Evolutionary conservation across 495 filamentous ascomycete genomes (phyloP), one percentile per base, ranked within the genome.

Genomic region (Cercophora newfieldiana): DNA sequence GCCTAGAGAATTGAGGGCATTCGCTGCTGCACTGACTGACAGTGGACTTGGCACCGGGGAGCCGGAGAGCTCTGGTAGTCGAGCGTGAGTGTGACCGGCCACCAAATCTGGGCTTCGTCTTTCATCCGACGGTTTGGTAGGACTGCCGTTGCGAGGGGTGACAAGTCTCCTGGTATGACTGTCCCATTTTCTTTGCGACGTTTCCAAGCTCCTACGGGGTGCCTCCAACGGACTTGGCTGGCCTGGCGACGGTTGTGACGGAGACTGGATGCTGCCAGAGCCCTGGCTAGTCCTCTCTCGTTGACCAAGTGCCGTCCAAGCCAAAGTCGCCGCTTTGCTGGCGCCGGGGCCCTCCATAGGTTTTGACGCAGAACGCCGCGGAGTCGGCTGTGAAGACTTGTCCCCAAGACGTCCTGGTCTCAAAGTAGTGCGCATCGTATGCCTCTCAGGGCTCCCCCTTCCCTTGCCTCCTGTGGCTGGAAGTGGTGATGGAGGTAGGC

Each of bases 321-420:
- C 94, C 37, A 96, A 77, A 1, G 90, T 90, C 1, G 95, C 95
- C 16, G 95, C 95, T 75, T 91, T 96, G 49, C 90, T 93, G 29
- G 93, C 92, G 2, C 81, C 81, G 0, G 78, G 79, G 22, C 78
- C 79, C 30, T 81, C 81, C 26, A 66, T 61, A 14, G 67, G 68
- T 60, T 68, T 71, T 22, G 70, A 66, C 69, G 29, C 69, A 31
- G 66, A 67, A 65, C 54, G 73, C 57, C 74, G 81, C 79, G 75
- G 79, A 68, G 78, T 76, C 48, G 87, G 78, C 65, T 85, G 86
- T 18, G 81, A 76, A 24, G 82, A 75, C 66, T 87, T 91, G 67
- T 89, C 89, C 7, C 81, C 81, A 64, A 81, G 75, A n/a, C 77
- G 83, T 53, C 80, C 83, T 21, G 85, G 74, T 56, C 94, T 85